Conservation (phyloP, 2,329 filamentous ascomycete species). For the Aspergillus terreus region DNA sequence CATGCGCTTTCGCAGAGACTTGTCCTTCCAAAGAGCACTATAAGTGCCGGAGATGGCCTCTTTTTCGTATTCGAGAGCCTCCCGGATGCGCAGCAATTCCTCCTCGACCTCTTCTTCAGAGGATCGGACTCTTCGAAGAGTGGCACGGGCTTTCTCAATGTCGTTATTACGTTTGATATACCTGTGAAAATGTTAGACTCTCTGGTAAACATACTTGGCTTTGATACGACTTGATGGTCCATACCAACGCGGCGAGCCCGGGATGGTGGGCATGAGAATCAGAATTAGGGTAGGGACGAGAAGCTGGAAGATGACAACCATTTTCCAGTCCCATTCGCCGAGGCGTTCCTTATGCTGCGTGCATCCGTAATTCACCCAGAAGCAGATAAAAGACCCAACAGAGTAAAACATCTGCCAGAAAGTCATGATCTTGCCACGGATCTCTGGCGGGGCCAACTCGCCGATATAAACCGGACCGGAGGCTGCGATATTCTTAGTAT, state of each 20-base stretch:
- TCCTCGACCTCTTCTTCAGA: slow-evolving; percentile 64
- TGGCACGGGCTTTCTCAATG: slow-evolving; percentile 56
- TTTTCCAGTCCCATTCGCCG: slow-evolving; percentile 70
- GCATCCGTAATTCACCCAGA: slow-evolving; percentile 64
- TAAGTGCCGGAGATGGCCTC: slow-evolving; percentile 63
- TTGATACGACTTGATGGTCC: slow-evolving; percentile 24
- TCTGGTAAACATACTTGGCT: not conserved
- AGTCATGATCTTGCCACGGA: slow-evolving; percentile 65
- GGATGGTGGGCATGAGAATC: slow-evolving; percentile 60
- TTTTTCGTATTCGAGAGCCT: slow-evolving; percentile 68
- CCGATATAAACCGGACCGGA: slow-evolving; percentile 69
- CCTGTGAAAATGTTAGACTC: slow-evolving; percentile 12
- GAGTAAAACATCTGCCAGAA: slow-evolving; percentile 68
- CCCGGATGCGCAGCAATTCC: slow-evolving; percentile 62
- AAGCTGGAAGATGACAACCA: slow-evolving; percentile 70
- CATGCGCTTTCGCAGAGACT: slow-evolving; percentile 64
- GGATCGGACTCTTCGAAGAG: slow-evolving; percentile 59
- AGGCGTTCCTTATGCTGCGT: slow-evolving; percentile 52
- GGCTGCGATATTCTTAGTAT: slow-evolving; percentile 29
- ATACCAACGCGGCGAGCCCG: slow-evolving; percentile 64
- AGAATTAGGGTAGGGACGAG: slow-evolving; percentile 64
- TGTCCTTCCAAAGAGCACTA: slow-evolving; percentile 65
- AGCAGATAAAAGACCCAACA: slow-evolving; percentile 63
- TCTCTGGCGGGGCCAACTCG: slow-evolving; percentile 61
- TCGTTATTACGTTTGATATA: slow-evolving; percentile 57